Conservation (phyloP, 768 basidiomycete species). For the Leucocoprinus sp. region DNA sequence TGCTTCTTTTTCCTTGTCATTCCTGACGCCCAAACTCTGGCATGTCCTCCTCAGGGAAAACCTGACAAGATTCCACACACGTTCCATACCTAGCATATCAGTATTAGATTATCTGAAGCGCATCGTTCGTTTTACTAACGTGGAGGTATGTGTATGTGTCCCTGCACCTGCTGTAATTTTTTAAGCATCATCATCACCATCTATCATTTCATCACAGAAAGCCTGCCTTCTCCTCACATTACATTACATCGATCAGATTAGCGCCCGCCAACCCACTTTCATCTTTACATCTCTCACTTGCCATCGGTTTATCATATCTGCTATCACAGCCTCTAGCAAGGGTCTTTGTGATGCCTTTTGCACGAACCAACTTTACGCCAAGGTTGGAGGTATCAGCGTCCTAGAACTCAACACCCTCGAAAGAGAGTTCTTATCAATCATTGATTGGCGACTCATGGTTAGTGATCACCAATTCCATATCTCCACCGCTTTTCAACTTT, state of each 20-base stretch:
- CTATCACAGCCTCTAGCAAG: slow-evolving; percentile 88
- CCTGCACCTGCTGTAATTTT: slow-evolving; percentile 10
- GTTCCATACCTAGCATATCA: slow-evolving; percentile 79
- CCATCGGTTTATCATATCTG: slow-evolving; percentile 94
- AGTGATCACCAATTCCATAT: slow-evolving; percentile 27
- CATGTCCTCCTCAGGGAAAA: slow-evolving; percentile 51
- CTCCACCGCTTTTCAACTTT: slow-evolving; percentile 3
- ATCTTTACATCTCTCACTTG: slow-evolving; percentile 93
- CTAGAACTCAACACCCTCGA: slow-evolving; percentile 92
- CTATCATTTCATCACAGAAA: slow-evolving; percentile 36
- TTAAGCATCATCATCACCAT: slow-evolving; percentile 9
- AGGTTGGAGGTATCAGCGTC: slow-evolving; percentile 90
- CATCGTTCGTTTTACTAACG: slow-evolving; percentile 91
- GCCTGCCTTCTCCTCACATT: slow-evolving; percentile 75
- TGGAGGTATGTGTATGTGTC: slow-evolving; percentile 97
- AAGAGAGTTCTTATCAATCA: slow-evolving; percentile 83
- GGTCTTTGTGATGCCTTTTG: slow-evolving; percentile 94
- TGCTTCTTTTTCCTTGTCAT: slow-evolving; percentile 14
- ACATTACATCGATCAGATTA: slow-evolving; percentile 92
- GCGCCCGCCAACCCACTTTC: slow-evolving; percentile 78
- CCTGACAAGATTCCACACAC: slow-evolving; percentile 94
- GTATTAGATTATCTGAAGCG: slow-evolving; percentile 91
- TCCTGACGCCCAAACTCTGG: slow-evolving; percentile 10
- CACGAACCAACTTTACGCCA: slow-evolving; percentile 90
- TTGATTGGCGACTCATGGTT: slow-evolving; percentile 94